Base-by-base conservation (phyloP, 2,329 filamentous ascomycete species). In the Aspergillus viridinutans region DNA sequence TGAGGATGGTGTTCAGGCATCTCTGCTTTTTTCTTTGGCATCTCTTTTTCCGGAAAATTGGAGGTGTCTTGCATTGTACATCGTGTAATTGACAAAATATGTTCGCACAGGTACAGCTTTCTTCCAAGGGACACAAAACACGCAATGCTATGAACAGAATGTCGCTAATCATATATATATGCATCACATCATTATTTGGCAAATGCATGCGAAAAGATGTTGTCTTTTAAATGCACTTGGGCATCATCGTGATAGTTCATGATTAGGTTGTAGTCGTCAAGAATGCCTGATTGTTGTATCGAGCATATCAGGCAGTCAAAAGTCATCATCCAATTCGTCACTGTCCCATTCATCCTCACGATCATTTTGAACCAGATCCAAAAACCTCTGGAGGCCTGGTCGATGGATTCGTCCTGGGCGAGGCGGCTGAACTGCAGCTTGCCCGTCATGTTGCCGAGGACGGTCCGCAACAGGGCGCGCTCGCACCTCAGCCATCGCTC, bases 291-390 rank as follows among this genome's bases (percentile, higher is more conserved):
- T 47, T 47, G 20, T 17, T 23, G 21, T 17, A 10, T 28, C 6
- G 6, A 57, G 53, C 17, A 49, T 43, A 23, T 32, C 32, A 12
- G 28, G 23, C 17, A 55, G 47, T 55, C 58, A 70, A 26, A 71
- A 71, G 51, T 65, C 68, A 47, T 78, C 78, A 20, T 82, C 80
- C 52, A 84, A 61, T 63, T 84, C 82, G 65, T 85, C 82, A 59
- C 81, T 83, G 60, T 84, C 81, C 82, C 82, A 85, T 57, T 78
- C 82, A 61, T 84, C 82, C 67, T 85, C 82, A 45, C 79, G 75
- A 58, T 85, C 82, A 52, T 80, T 73, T 55, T 73, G 67, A 5
- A 80, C 82, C 55, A 84, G 68, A 45, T 79, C 74, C 38, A 84
- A 62, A 61, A 84, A 84, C 28, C 80, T 71, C 63, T 81, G 78